Evolutionary conservation across 2,329 filamentous ascomycete genomes (phyloP).

Genomic region (Dactylonectria estremocensis): DNA sequence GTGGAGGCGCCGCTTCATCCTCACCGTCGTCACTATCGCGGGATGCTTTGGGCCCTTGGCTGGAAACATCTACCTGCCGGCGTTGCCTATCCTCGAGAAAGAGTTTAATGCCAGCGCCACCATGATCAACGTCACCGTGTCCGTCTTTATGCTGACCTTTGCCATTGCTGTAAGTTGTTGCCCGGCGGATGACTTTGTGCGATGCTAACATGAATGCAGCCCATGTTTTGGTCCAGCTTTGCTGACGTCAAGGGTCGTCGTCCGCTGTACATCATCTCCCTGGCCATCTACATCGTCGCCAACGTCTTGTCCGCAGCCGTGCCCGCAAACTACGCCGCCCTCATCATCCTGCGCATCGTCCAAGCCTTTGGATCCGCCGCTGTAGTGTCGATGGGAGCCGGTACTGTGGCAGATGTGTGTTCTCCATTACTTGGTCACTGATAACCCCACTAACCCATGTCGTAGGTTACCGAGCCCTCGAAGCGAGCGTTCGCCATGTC

Average conservation of each 20-base stretch:
- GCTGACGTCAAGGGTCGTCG: constrained; percentile 59
- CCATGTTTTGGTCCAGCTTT: constrained; percentile 58
- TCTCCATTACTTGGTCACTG: background rate
- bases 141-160: constrained; percentile 61
- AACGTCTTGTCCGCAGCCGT: constrained; percentile 57
- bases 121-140: constrained; percentile 60
- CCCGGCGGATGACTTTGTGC: background rate
- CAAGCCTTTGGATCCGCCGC: constrained; percentile 61
- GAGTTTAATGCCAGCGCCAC: constrained; percentile 55
- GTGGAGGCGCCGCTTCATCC: constrained; percentile 54
- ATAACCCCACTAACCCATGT: background rate
- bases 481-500: constrained; percentile 58
- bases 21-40: constrained; percentile 56
- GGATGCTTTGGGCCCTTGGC: constrained; percentile 61
- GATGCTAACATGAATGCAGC: constrained; percentile 39
- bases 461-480: constrained; percentile 52
- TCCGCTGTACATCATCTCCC: constrained; percentile 57
- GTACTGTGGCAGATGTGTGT: constrained; percentile 58
- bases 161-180: constrained; percentile 53
- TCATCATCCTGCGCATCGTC: constrained; percentile 58
- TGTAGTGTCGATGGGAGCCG: constrained; percentile 60
- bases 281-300: constrained; percentile 56
- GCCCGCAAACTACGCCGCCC: constrained; percentile 55
- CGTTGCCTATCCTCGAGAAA: constrained; percentile 55
- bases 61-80: constrained; percentile 62